phyloP scores from a whole-genome alignment of 2,329 filamentous ascomycete species.

The Scytalidium lignicola region DNA sequence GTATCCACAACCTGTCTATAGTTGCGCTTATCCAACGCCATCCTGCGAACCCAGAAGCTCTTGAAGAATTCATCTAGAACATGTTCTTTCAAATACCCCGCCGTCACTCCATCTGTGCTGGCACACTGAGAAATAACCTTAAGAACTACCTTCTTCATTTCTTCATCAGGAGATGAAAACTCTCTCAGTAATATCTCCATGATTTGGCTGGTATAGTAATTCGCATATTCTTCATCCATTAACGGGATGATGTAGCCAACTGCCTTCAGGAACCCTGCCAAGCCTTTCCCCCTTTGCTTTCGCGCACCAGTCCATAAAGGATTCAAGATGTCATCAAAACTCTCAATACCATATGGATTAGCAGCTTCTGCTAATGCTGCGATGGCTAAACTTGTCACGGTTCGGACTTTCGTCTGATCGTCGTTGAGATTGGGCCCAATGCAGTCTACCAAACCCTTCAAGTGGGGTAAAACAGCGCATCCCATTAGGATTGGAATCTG shows the following conservation, averaged over 20 bases:
- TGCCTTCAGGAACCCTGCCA: slow-evolving; percentile 94
- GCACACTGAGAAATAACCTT: slow-evolving; percentile 97
- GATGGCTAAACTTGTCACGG: slow-evolving; percentile 91
- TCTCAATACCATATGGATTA: slow-evolving; percentile 98
- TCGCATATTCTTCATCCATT: slow-evolving; percentile 99
- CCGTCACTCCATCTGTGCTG: slow-evolving; percentile 89
- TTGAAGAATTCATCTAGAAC: slow-evolving; percentile 97
- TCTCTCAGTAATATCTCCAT: slow-evolving; percentile 97
- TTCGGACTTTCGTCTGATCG: slow-evolving; percentile 95
- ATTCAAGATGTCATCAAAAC: slow-evolving; percentile 95
- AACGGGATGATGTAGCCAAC: slow-evolving; percentile 97
- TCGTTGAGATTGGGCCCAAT: slow-evolving; percentile 95
- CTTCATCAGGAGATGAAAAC: slow-evolving; percentile 94
- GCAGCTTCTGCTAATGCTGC: slow-evolving; percentile 93
- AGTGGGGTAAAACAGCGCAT: slow-evolving; percentile 88
- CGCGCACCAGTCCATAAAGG: slow-evolving; percentile 94
- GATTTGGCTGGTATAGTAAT: slow-evolving; percentile 97
- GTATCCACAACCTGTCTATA: slow-evolving; percentile 98
- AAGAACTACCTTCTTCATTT: slow-evolving; percentile 99
- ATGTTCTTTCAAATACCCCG: slow-evolving; percentile 90
- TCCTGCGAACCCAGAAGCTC: slow-evolving; percentile 94
- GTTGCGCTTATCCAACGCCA: slow-evolving; percentile 96
- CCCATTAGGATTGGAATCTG: slow-evolving; percentile 99
- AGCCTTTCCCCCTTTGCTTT: slow-evolving; percentile 92
- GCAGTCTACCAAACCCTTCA: slow-evolving; percentile 94